Evolutionary conservation across 805 yeast species (phyloP).

Genomic region (Starmerella tilneyi): DNA sequence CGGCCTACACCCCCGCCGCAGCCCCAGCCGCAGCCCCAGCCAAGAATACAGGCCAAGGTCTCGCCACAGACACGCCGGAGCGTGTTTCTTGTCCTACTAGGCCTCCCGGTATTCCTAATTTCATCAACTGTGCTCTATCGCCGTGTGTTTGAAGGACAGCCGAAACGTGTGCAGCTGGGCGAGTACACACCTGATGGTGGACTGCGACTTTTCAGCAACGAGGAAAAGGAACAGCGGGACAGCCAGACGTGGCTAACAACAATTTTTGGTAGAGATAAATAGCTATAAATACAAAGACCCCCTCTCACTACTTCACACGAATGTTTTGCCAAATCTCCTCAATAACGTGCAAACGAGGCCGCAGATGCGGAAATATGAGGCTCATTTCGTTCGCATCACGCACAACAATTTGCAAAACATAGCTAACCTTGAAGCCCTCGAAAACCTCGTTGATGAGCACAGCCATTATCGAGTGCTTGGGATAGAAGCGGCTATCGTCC

Average conservation of each 20-base stretch:
- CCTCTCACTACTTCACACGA: neutral
- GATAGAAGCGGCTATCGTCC: conserved; percentile 14
- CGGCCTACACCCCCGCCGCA: neutral
- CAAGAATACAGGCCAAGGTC: neutral
- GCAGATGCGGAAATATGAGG: conserved; percentile 13
- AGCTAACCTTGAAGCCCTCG: conserved; percentile 19
- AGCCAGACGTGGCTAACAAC: conserved; percentile 34
- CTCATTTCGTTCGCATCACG: conserved; percentile 8
- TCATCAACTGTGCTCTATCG: conserved; percentile 28
- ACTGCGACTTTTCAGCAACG: conserved; percentile 36
- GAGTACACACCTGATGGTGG: conserved; percentile 39
- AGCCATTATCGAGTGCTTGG: conserved; percentile 11
- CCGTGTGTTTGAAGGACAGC: conserved; percentile 35
- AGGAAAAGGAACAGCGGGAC: conserved; percentile 36
- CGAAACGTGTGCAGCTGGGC: conserved; percentile 39
- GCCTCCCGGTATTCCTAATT: conserved; percentile 28
- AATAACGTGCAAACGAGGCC: conserved; percentile 13
- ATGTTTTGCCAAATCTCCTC: conserved; percentile 13
- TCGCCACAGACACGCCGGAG: conserved; percentile 21
- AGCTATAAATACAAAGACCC: neutral
- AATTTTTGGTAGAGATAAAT: conserved; percentile 37
- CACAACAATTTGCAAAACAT: conserved; percentile 17
- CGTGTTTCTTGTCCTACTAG: conserved; percentile 28
- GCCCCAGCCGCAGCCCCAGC: conserved; percentile 4
- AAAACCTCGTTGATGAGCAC: conserved; percentile 22